These are phyloP conservation scores for Chaetoscypha palmicola DNA, from an alignment of 2,329 filamentous ascomycete genomes.

Conservation along the genomic window DNA sequence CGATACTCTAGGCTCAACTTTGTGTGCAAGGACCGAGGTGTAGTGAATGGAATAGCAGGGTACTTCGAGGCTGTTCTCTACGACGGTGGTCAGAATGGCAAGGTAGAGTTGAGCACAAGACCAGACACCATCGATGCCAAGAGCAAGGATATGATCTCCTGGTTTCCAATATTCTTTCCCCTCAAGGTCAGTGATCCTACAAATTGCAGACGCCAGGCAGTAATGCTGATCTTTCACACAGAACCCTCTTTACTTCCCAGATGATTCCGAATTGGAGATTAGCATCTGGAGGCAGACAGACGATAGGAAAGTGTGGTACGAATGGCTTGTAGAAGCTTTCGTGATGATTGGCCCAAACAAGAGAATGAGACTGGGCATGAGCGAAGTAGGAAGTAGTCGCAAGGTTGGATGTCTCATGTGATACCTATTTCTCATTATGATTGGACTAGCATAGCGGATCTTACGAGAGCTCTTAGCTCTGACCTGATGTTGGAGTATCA, in stretches of 20 bases:
- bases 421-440: conserved; percentile 2
- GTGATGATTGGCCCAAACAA: conserved; percentile 52
- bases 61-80: conserved; percentile 98
- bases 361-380: conserved; percentile 58
- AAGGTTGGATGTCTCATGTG: conserved; percentile 67
- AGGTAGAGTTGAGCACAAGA: conserved; percentile 84
- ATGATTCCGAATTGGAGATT: conserved; percentile 76
- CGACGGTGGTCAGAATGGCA: conserved; percentile 41
- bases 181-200: conserved; percentile 63
- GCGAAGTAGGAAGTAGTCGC: conserved; percentile 61
- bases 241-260: conserved; percentile 80
- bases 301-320: conserved; percentile 95
- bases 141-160: conserved; percentile 97
- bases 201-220: neutral
- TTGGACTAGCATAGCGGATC: neutral
- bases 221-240: conserved; percentile 34
- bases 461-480: neutral
- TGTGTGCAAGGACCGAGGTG: conserved; percentile 68
- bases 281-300: conserved; percentile 97
- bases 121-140: conserved; percentile 87
- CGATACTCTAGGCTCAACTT: conserved; percentile 75
- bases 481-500: conserved; percentile 15
- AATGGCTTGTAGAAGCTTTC: conserved; percentile 91
- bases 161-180: conserved; percentile 98
- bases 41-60: conserved; percentile 83